Conservation (phyloP, 805 yeast genomes). For the Clavispora fructus region DNA sequence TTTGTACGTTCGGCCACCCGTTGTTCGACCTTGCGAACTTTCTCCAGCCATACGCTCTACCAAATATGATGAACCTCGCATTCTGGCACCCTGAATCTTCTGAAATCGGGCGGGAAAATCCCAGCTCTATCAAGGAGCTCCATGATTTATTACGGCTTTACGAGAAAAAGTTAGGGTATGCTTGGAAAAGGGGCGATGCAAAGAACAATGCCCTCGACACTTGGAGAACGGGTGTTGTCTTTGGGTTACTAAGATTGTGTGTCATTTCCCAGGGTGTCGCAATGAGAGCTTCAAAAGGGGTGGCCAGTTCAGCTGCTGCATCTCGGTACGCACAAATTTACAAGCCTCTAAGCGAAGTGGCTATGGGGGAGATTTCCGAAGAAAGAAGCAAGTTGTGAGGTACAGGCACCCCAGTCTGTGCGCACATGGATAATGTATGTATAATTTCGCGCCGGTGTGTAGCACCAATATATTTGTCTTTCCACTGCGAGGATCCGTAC, state of each 20-base stretch:
- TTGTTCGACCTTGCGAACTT: conserved; percentile 56
- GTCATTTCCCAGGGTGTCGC: conserved; percentile 62
- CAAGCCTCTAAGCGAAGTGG: conserved; percentile 26
- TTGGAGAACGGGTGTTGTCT: conserved; percentile 52
- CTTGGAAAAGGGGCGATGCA: conserved; percentile 29
- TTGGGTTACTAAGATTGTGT: conserved; percentile 49
- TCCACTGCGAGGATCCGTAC: background rate
- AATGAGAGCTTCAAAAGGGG: conserved; percentile 47
- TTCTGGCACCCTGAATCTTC: conserved; percentile 24
- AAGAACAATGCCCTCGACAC: conserved; percentile 39
- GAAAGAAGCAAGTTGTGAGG: background rate
- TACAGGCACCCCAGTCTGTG: background rate
- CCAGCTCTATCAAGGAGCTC: conserved; percentile 17
- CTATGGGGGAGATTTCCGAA: conserved; percentile 12
- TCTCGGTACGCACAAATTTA: conserved; percentile 32
- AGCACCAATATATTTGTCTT: background rate
- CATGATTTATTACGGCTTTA: conserved; percentile 24
- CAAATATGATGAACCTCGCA: conserved; percentile 29
- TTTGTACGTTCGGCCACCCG: conserved; percentile 62
- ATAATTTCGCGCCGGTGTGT: background rate
- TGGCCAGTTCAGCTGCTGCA: conserved; percentile 52
- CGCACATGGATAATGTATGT: background rate
- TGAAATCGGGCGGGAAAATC: conserved; percentile 29
- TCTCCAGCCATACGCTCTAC: conserved; percentile 48
- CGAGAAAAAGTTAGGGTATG: conserved; percentile 16